Evolutionary conservation across 768 basidiomycete genomes (phyloP).

Genomic region (Boletus edulis): DNA sequence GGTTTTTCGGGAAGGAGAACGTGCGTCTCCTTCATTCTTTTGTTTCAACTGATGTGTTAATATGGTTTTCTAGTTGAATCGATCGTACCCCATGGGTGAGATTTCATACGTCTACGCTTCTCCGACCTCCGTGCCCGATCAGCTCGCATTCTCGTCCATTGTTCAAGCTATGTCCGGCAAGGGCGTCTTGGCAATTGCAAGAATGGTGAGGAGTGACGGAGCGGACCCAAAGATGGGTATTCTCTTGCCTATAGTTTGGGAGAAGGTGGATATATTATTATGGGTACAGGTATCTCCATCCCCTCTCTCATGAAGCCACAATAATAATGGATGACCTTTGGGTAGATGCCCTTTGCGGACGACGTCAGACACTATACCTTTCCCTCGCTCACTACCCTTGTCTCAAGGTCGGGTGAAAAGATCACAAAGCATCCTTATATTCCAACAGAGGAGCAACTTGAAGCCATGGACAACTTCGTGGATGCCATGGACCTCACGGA

Average conservation of each 20-base stretch:
- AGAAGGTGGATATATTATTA: constrained; percentile 73
- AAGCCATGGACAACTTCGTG: constrained; percentile 85
- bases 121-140: constrained; percentile 58
- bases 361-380: constrained; percentile 89
- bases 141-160: constrained; percentile 85
- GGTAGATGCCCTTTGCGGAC: constrained; percentile 94
- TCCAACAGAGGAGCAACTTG: constrained; percentile 72
- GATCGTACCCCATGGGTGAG: constrained; percentile 82
- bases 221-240: constrained; percentile 86
- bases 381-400: constrained; percentile 69
- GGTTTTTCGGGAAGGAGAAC: constrained; percentile 70
- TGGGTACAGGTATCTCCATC: constrained; percentile 70
- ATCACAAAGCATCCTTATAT: constrained; percentile 78
- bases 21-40: constrained; percentile 38
- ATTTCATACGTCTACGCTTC: constrained; percentile 85
- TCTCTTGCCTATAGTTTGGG: constrained; percentile 58
- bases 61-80: constrained; percentile 58
- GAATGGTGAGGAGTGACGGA: constrained; percentile 75
- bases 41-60: neutral
- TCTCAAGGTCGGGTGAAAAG: constrained; percentile 71
- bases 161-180: constrained; percentile 75
- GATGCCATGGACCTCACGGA: constrained; percentile 86
- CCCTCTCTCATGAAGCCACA: neutral
- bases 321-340: neutral
- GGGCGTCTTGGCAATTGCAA: constrained; percentile 70